phyloP scores from a whole-genome alignment of 306 rosid genomes.

The Vachellia pachyceras region DNA sequence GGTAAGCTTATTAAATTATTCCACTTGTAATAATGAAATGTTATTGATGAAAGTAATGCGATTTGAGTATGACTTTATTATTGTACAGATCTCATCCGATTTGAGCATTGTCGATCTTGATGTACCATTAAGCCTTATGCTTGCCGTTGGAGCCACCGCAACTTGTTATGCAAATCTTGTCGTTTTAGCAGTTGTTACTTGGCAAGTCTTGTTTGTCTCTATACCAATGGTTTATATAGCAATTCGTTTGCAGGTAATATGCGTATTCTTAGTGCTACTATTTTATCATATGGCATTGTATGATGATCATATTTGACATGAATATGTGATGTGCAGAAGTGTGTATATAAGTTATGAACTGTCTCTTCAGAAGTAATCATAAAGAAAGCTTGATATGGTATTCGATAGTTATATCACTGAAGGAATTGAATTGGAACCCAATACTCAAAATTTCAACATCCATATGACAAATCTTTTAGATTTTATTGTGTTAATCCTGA shows the following conservation, averaged over 20 bases:
- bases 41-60: constrained; percentile 5
- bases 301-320: constrained; percentile 2
- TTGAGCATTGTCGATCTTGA: constrained; percentile 86
- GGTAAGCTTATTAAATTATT: constrained; percentile 51
- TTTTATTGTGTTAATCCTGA: background rate
- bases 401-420: background rate
- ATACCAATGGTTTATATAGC: constrained; percentile 75
- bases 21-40: constrained; percentile 7
- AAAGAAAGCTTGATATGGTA: background rate
- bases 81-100: constrained; percentile 82
- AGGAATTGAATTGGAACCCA: background rate
- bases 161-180: constrained; percentile 68
- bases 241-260: constrained; percentile 71
- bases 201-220: constrained; percentile 92
- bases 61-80: constrained; percentile 21
- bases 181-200: constrained; percentile 81
- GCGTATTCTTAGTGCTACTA: background rate
- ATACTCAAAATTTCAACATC: background rate
- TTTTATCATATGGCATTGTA: background rate
- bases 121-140: constrained; percentile 57
- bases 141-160: constrained; percentile 63
- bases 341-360: background rate
- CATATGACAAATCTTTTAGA: background rate
- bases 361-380: background rate
- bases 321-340: background rate